Evolutionary conservation across 2,329 filamentous ascomycete genomes (phyloP).

Genomic region (Exophiala calicioides): DNA sequence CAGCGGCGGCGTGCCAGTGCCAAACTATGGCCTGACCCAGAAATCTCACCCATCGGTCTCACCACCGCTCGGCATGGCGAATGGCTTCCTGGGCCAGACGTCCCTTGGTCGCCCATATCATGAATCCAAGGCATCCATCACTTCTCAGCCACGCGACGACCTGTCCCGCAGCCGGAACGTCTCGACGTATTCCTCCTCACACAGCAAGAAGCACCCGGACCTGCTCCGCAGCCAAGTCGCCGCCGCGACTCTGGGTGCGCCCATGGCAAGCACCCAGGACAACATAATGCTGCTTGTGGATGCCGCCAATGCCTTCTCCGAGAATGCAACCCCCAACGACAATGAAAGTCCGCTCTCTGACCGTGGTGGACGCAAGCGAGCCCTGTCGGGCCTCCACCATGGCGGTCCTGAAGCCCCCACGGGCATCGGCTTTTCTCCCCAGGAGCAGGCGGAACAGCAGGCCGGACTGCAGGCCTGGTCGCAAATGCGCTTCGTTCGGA

Average conservation of each 20-base stretch:
- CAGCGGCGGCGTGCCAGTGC: slow-evolving; percentile 3
- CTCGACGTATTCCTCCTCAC: slow-evolving; percentile 3
- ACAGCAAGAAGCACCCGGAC: slow-evolving; percentile 4
- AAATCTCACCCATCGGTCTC: slow-evolving; percentile 2
- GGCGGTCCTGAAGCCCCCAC: slow-evolving; percentile 34
- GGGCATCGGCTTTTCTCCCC: slow-evolving; percentile 15
- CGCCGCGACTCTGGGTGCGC: slow-evolving; percentile 21
- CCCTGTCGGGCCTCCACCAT: slow-evolving; percentile 18
- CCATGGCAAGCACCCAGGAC: slow-evolving; percentile 24
- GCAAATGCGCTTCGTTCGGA: slow-evolving; percentile 89
- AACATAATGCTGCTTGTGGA: slow-evolving; percentile 24
- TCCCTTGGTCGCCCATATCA: slow-evolving; percentile 24
- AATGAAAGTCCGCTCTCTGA: slow-evolving; percentile 24
- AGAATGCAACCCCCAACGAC: slow-evolving; percentile 16
- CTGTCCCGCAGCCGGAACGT: neutral
- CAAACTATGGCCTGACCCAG: slow-evolving; percentile 8
- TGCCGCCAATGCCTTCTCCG: slow-evolving; percentile 21
- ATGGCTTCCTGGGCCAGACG: slow-evolving; percentile 11
- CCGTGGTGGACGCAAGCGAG: slow-evolving; percentile 18
- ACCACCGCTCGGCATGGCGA: slow-evolving; percentile 8
- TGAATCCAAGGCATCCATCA: slow-evolving; percentile 9
- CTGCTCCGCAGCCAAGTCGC: slow-evolving; percentile 24
- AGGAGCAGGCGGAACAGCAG: slow-evolving; percentile 43
- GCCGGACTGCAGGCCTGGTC: slow-evolving; percentile 86
- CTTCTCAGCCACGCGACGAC: slow-evolving; percentile 21